Evolutionary conservation across 2,329 filamentous ascomycete genomes (phyloP).

Genomic region (Fusarium phyllophilum): DNA sequence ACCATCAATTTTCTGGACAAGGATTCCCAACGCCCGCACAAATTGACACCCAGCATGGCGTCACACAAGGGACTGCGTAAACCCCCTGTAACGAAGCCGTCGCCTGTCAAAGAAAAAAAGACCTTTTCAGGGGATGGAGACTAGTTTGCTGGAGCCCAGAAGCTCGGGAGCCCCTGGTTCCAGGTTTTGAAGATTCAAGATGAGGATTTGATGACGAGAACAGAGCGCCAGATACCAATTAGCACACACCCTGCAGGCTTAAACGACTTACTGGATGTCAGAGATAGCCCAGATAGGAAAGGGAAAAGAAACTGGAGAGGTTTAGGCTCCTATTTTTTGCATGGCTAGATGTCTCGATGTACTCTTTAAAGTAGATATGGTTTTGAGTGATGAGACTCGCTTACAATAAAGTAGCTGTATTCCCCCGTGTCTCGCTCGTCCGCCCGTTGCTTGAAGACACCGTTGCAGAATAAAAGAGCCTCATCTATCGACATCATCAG

Average conservation of each 20-base stretch:
- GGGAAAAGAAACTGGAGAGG: constrained; percentile 9
- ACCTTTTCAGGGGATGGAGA: constrained; percentile 18
- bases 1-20: neutral
- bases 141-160: constrained; percentile 6
- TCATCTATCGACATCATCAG: constrained; percentile 7
- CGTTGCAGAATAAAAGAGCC: neutral
- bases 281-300: constrained; percentile 7
- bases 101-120: constrained; percentile 35
- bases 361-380: constrained; percentile 6
- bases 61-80: constrained; percentile 32
- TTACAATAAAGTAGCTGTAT: constrained; percentile 27
- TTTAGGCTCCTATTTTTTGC: constrained; percentile 18
- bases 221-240: neutral
- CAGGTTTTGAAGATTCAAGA: constrained; percentile 33
- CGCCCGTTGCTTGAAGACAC: neutral
- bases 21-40: constrained; percentile 8
- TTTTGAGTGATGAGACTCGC: constrained; percentile 30
- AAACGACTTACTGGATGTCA: constrained; percentile 5
- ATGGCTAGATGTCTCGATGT: constrained; percentile 10
- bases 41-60: constrained; percentile 28
- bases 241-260: constrained; percentile 11
- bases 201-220: constrained; percentile 35
- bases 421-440: neutral
- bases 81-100: constrained; percentile 33
- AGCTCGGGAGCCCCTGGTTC: constrained; percentile 31